These are phyloP conservation scores for Fomitopsis schrenkii DNA, from an alignment of 1,284 basidiomycete species.

Conservation along the genomic window DNA sequence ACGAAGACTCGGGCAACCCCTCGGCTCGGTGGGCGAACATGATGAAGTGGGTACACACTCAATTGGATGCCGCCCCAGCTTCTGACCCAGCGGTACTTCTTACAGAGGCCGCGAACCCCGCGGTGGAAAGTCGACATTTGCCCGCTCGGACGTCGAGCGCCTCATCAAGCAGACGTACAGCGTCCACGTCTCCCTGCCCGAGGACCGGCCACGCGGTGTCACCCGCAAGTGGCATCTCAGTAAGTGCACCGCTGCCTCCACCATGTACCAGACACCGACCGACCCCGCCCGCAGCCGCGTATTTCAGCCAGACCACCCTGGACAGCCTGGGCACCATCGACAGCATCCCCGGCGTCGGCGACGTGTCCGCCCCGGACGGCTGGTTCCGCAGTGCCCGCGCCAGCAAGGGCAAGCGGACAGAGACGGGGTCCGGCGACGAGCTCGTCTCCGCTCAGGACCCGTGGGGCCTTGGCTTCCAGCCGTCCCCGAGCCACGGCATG, in stretches of 20 bases:
- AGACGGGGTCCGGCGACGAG: conserved; percentile 28
- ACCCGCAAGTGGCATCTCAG: conserved; percentile 80
- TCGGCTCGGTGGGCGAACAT: conserved; percentile 73
- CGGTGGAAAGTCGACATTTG: conserved; percentile 14
- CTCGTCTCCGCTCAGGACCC: conserved; percentile 22
- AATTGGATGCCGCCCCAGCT: neutral
- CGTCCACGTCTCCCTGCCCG: conserved; percentile 68
- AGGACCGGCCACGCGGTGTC: conserved; percentile 57
- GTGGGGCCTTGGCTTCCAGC: conserved; percentile 22
- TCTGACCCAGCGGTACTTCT: neutral
- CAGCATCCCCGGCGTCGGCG: conserved; percentile 57
- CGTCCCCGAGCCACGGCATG: conserved; percentile 10
- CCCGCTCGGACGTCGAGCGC: conserved; percentile 27
- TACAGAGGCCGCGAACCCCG: conserved; percentile 24
- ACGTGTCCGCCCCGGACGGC: conserved; percentile 63
- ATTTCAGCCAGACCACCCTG: conserved; percentile 72
- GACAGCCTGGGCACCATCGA: conserved; percentile 67
- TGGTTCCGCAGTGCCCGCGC: conserved; percentile 74
- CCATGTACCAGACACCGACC: neutral
- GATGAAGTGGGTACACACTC: conserved; percentile 45
- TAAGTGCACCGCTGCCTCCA: conserved; percentile 33
- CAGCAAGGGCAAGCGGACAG: conserved; percentile 54
- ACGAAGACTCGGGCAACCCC: conserved; percentile 58
- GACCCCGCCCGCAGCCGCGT: conserved; percentile 53
- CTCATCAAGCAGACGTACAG: conserved; percentile 84